Evolutionary conservation across 768 basidiomycete genomes (phyloP).

Genomic region (Lactarius hatsudake): DNA sequence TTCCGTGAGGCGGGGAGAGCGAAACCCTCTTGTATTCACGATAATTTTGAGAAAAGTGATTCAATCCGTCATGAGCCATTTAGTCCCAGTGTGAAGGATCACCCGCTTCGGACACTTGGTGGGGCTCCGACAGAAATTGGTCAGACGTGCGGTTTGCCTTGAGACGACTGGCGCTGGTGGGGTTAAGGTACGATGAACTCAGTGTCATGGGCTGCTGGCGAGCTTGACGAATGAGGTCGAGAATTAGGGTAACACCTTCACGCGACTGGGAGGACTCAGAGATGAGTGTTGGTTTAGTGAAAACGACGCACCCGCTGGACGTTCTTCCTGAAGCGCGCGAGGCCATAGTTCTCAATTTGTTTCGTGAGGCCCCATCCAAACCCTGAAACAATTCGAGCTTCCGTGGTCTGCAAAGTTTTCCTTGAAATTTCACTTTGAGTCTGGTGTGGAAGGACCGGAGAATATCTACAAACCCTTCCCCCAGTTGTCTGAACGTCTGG

Average conservation of each 20-base stretch:
- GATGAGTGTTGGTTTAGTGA: constrained; percentile 12
- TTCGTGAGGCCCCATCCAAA: constrained; percentile 91
- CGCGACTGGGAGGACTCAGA: constrained; percentile 55
- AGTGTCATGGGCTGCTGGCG: constrained; percentile 54
- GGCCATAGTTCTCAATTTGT: constrained; percentile 81
- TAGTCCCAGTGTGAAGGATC: constrained; percentile 3
- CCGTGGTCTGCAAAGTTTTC: constrained; percentile 80
- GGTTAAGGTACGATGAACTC: constrained; percentile 30
- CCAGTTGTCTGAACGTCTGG: constrained; percentile 63
- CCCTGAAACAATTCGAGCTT: constrained; percentile 81
- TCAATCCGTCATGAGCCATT: not conserved
- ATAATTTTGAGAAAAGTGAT: constrained; percentile 7
- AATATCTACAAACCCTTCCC: constrained; percentile 53
- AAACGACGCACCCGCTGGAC: constrained; percentile 65
- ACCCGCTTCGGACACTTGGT: constrained; percentile 2
- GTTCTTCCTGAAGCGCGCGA: constrained; percentile 83
- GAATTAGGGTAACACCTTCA: constrained; percentile 81
- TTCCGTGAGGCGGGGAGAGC: constrained; percentile 7
- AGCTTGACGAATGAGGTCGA: constrained; percentile 75
- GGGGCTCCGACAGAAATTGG: constrained; percentile 4
- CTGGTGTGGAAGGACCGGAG: not conserved
- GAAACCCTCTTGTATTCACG: not conserved
- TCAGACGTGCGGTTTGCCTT: constrained; percentile 5
- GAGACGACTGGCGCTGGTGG: constrained; percentile 19
- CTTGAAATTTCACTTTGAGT: constrained; percentile 37